phyloP scores from a whole-genome alignment of 106 monocot species.

The Dendrobium huoshanense region DNA sequence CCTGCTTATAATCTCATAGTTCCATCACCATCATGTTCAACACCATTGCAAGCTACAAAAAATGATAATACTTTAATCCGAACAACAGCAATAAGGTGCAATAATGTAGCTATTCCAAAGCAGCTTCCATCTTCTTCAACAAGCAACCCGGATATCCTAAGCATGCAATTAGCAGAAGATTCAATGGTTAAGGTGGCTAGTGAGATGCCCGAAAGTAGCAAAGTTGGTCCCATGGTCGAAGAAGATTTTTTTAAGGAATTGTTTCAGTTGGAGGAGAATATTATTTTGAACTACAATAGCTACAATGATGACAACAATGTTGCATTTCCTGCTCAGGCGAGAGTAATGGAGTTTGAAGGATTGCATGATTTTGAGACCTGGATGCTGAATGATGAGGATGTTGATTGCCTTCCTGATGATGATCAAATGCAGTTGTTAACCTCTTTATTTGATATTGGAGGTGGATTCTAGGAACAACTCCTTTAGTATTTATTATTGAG shows the following conservation, averaged over 20 bases:
- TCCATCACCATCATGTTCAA: not conserved
- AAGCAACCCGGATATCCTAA: not conserved
- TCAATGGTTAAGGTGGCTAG: no score
- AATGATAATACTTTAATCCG: not conserved
- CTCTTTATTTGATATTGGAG: no score
- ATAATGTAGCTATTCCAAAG: not conserved
- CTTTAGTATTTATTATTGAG: no score
- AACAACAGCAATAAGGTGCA: not conserved
- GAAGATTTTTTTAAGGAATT: not conserved
- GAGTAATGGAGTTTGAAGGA: not conserved
- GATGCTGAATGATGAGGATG: not conserved
- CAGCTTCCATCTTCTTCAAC: not conserved
- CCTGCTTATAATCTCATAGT: not conserved
- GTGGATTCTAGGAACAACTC: no score
- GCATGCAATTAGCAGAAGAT: not conserved
- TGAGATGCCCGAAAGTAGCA: not conserved
- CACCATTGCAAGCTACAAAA: not conserved
- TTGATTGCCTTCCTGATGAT: not conserved
- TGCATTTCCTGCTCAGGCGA: no score
- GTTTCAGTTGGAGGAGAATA: not conserved
- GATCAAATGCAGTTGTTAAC: not conserved
- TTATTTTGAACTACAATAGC: not conserved
- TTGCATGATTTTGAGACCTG: not conserved
- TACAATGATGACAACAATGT: not conserved
- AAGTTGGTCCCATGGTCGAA: not conserved